phyloP scores from a whole-genome alignment of 2,329 filamentous ascomycete species.

The Elsinoe australis region DNA sequence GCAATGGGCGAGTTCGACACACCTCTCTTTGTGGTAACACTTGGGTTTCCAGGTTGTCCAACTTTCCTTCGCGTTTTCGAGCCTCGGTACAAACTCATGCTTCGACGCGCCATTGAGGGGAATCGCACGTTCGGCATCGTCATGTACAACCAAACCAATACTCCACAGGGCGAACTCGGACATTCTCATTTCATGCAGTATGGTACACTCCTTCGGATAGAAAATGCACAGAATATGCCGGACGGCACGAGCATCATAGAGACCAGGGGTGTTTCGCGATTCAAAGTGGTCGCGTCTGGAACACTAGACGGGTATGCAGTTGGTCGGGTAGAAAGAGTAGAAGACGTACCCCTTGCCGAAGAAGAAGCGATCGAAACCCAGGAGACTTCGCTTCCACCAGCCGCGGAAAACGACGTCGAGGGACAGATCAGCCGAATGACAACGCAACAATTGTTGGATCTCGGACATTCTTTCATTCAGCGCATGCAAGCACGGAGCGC shows the following conservation, averaged over 20 bases:
- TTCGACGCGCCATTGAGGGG: conserved; percentile 65
- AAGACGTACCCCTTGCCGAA: conserved; percentile 73
- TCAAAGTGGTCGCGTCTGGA: conserved; percentile 59
- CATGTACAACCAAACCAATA: conserved; percentile 53
- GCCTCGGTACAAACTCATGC: conserved; percentile 85
- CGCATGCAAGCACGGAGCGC: conserved; percentile 62
- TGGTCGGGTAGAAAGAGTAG: conserved; percentile 65
- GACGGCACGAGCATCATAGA: conserved; percentile 79
- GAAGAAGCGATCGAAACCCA: conserved; percentile 68
- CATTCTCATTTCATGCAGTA: conserved; percentile 58
- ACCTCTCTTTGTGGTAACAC: conserved; percentile 72
- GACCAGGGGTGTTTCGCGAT: conserved; percentile 67
- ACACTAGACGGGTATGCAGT: conserved; percentile 69
- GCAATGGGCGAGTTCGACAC: conserved; percentile 52
- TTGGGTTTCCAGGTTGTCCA: conserved; percentile 74
- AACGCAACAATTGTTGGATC: conserved; percentile 61
- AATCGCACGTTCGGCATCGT: conserved; percentile 80
- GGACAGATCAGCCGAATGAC: conserved; percentile 51
- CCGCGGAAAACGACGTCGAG: conserved; percentile 25
- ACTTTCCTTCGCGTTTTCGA: conserved; percentile 90
- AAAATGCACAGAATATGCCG: conserved; percentile 62
- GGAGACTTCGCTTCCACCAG: conserved; percentile 46
- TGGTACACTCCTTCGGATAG: conserved; percentile 70
- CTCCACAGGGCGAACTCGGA: conserved; percentile 47
- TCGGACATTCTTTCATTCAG: conserved; percentile 59